These are phyloP conservation scores for Vigna radiata DNA, from an alignment of 306 rosid genomes.

Conservation along the genomic window DNA sequence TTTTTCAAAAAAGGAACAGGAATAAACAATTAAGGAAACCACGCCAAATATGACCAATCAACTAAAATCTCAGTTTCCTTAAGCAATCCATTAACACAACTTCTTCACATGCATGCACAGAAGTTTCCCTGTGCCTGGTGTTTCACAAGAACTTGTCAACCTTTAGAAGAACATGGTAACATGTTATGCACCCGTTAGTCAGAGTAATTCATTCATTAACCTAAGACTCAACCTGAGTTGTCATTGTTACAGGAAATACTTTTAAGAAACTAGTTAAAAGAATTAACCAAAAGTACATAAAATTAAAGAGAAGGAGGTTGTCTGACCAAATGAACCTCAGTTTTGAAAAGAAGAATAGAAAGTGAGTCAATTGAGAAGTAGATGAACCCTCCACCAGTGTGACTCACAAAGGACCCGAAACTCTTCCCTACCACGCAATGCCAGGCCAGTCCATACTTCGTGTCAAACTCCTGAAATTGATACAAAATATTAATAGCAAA, in stretches of 20 bases:
- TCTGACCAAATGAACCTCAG: constrained; percentile 63
- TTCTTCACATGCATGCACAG: constrained; percentile 7
- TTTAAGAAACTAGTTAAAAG: neutral
- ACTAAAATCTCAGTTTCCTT: neutral
- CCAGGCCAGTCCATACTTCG: constrained; percentile 66
- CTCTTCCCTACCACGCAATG: constrained; percentile 77
- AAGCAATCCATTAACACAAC: neutral
- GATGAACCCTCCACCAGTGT: constrained; percentile 63
- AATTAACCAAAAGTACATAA: neutral
- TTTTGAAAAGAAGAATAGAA: constrained; percentile 72
- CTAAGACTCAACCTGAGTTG: neutral
- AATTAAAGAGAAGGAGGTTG: constrained; percentile 38
- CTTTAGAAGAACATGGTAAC: neutral
- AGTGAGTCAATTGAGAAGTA: constrained; percentile 70
- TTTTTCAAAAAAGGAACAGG: neutral
- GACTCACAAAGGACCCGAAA: constrained; percentile 78
- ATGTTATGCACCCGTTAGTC: no score
- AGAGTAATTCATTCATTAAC: no score
- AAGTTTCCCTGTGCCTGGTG: neutral
- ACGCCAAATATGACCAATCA: constrained; percentile 4
- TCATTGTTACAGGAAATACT: neutral
- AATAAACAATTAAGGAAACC: neutral
- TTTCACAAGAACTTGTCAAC: neutral
- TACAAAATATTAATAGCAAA: neutral
- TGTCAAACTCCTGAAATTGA: constrained; percentile 60